Evolutionary conservation across 495 filamentous ascomycete species (phyloP).

Genomic region (Xylaria bambusicola): DNA sequence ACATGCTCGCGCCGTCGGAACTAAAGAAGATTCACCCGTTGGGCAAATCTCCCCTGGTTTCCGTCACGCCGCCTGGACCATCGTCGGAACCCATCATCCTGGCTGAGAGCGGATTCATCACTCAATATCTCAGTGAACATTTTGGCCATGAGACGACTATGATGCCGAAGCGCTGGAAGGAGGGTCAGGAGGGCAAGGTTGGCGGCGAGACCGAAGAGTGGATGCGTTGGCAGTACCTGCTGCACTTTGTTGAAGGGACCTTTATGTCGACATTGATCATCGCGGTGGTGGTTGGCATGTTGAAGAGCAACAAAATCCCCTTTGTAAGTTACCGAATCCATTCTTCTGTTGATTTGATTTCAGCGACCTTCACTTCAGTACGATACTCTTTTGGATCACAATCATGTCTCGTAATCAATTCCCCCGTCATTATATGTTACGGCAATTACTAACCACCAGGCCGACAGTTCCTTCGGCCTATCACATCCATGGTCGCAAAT

Average conservation of each 20-base stretch:
- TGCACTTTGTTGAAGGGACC: conserved; percentile 74
- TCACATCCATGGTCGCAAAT: conserved; percentile 64
- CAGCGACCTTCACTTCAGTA: too few relatives aligned
- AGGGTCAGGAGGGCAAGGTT: conserved; percentile 55
- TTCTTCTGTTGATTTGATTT: too few relatives aligned
- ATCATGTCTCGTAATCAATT: too few relatives aligned
- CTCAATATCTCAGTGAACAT: conserved; percentile 79
- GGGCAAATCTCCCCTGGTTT: conserved; percentile 79
- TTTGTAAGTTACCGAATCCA: conserved; percentile 45
- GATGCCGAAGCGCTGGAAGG: conserved; percentile 62
- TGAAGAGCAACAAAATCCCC: conserved; percentile 67
- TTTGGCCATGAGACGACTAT: conserved; percentile 56
- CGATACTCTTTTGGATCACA: too few relatives aligned
- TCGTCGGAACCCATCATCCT: conserved; percentile 60
- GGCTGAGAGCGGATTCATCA: conserved; percentile 77
- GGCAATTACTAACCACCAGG: too few relatives aligned
- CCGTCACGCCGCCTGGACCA: conserved; percentile 45
- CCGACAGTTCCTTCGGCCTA: conserved; percentile 67
- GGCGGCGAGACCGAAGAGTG: conserved; percentile 75
- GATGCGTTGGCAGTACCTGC: conserved; percentile 72
- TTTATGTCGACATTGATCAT: conserved; percentile 72
- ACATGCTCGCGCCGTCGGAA: conserved; percentile 65
- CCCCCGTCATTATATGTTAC: too few relatives aligned
- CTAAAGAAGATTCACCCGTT: conserved; percentile 79
- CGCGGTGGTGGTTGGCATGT: conserved; percentile 24